Conservation (phyloP, 345 rosid genomes). For the Cochlearia excelsa region DNA sequence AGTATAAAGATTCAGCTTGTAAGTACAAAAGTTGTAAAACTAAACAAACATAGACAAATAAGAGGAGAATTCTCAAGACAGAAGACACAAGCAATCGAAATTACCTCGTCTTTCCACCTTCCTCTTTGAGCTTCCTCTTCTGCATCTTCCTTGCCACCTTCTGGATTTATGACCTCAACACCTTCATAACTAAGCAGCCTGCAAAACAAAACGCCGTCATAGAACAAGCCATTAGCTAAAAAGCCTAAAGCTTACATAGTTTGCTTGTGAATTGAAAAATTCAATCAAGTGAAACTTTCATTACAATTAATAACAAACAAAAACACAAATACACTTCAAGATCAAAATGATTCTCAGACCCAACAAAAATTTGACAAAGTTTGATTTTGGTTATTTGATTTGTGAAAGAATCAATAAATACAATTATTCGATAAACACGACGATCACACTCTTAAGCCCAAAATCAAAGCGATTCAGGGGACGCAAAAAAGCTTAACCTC, state of each 20-base stretch:
- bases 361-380: neutral
- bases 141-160: conserved; percentile 89
- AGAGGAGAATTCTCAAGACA: conserved; percentile 3
- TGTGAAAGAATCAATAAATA: conserved; percentile 18
- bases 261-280: too few species aligned
- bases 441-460: too few species aligned
- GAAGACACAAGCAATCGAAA: neutral
- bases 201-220: conserved; percentile 7
- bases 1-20: neutral
- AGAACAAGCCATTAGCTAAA: neutral
- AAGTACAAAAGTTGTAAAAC: neutral
- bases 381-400: conserved; percentile 4
- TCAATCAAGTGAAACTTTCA: too few species aligned
- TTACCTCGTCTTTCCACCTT: conserved; percentile 88
- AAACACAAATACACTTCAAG: too few species aligned
- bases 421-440: neutral
- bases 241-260: neutral
- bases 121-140: conserved; percentile 93
- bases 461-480: conserved; percentile 4
- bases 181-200: conserved; percentile 72
- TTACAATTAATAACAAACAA: too few species aligned
- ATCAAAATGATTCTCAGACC: neutral
- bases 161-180: conserved; percentile 87
- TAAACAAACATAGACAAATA: conserved; percentile 1
- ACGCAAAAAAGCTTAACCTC: conserved; percentile 1